These are phyloP conservation scores for Saccharomycopsis lassenensis DNA, from an alignment of 805 yeast genomes.

Conservation along the genomic window DNA sequence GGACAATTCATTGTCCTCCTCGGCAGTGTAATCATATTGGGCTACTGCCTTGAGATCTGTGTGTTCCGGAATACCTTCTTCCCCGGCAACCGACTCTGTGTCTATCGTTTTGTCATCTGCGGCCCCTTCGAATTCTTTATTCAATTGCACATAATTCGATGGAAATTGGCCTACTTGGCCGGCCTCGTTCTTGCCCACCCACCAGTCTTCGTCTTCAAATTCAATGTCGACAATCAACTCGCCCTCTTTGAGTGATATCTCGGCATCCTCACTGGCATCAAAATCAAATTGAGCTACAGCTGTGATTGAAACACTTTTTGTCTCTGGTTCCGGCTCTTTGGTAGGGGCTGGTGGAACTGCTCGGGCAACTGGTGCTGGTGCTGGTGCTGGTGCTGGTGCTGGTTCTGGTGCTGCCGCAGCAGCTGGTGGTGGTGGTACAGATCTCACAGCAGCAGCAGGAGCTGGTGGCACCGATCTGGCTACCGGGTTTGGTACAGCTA, in stretches of 20 bases:
- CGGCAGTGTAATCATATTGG: conserved; percentile 74
- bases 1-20: conserved; percentile 82
- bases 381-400: conserved; percentile 21
- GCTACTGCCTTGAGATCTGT: conserved; percentile 45
- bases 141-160: conserved; percentile 37
- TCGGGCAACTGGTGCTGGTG: conserved; percentile 22
- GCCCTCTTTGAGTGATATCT: conserved; percentile 55
- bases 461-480: conserved; percentile 5
- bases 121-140: conserved; percentile 18
- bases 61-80: conserved; percentile 20
- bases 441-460: conserved; percentile 13
- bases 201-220: conserved; percentile 42
- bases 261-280: conserved; percentile 67
- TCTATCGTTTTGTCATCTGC: conserved; percentile 22
- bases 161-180: conserved; percentile 38
- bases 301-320: conserved; percentile 22
- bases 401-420: conserved; percentile 20
- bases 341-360: conserved; percentile 20
- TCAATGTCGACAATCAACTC: conserved; percentile 58
- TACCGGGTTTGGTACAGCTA: conserved; percentile 18
- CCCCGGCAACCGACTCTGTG: conserved; percentile 20
- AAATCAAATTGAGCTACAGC: conserved; percentile 83
- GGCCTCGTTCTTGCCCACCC: conserved; percentile 33
- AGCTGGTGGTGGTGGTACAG: conserved; percentile 22
- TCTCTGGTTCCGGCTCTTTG: conserved; percentile 20